A percentile compares a stretch with the other conserved stretches of the same genome.
Conservation (phyloP, 139 green algal species). For the Tetradesmus obliquus region DNA sequence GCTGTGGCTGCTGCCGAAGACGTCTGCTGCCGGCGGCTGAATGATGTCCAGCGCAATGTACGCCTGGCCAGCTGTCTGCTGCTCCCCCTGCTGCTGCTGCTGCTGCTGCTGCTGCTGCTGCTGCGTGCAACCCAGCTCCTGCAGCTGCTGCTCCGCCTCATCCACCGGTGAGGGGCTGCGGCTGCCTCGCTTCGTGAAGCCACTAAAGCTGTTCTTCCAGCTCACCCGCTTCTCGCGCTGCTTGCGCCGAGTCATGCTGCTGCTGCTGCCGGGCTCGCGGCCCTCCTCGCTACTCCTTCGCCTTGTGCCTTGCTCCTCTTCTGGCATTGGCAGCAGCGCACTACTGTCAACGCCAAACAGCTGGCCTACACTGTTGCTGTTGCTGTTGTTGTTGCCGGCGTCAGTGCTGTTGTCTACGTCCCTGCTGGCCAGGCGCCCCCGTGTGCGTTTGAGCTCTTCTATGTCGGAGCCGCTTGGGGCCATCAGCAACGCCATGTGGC, state of each 20-base stretch:
- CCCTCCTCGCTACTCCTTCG: background rate
- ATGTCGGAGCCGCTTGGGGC: background rate
- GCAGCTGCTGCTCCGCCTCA: constrained; percentile 7
- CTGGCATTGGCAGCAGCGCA: background rate
- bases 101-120: constrained; percentile 23
- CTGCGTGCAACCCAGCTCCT: background rate
- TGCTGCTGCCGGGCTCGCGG: background rate
- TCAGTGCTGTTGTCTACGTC: background rate
- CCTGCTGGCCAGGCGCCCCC: background rate
- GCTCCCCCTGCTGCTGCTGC: constrained; percentile 30
- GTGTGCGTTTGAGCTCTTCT: background rate
- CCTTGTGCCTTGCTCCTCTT: background rate
- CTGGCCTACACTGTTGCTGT: background rate
- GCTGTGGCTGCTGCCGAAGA: background rate
- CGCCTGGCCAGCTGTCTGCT: background rate
- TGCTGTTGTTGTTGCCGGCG: background rate
- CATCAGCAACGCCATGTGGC: constrained; percentile 82
- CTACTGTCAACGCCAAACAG: background rate
- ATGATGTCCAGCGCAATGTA: background rate
- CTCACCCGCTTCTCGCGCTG: background rate
- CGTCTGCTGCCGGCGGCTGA: background rate
- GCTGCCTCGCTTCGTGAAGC: background rate
- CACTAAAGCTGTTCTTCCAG: background rate
- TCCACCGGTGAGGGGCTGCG: background rate
- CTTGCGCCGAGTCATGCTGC: background rate